Base-by-base conservation (phyloP, 169 alveolate genomes). In the Plasmodium coatneyi region DNA sequence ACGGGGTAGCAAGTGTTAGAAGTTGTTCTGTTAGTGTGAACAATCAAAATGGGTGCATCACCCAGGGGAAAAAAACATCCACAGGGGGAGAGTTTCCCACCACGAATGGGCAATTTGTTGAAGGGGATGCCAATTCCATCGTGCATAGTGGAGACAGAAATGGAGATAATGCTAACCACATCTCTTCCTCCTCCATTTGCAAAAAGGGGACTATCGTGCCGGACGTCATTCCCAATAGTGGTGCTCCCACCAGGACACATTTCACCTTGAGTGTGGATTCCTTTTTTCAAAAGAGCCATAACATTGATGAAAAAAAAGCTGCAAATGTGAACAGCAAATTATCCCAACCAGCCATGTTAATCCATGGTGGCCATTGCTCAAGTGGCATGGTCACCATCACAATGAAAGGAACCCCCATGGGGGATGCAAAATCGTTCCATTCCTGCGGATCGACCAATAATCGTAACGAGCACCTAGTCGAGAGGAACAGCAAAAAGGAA, bases 401-500 rank as follows among this genome's bases (percentile, higher is more conserved):
- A 25, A 19, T 19, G 76, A 66, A 66, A 25, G 41, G n/a, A 7
- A 22, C 30, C 36, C n/a, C 36, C 36, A 28, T 19, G 30, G 41
- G 36, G 1, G 36, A 66, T 22, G 76, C 12, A 66, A 4, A 66
- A 66, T 66, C 36, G 41, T 19, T 16, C 19, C 39, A 66, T 25
- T 66, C 14, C 16, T 66, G 76, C 1, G 76, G 41, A 1, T 25
- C 22, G 30, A 66, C 6, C 19, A 12, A 5, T 19, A 66, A 3
- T 66, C 19, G 6, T 2, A 66, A 66, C n/a, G 76, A 66, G 12
- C 36, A 66, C 6, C 3, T 66, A 66, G 76, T 22, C 16, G 76
- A 80, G 36, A 80, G 46, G 30, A 80, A 80, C 32, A 80, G 46
- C 19, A 80, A 80, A 80, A 46, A 46, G 60, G 86, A 80, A 41